Evolutionary conservation across 345 rosid genomes (phyloP).

Genomic region (Viola odorata): DNA sequence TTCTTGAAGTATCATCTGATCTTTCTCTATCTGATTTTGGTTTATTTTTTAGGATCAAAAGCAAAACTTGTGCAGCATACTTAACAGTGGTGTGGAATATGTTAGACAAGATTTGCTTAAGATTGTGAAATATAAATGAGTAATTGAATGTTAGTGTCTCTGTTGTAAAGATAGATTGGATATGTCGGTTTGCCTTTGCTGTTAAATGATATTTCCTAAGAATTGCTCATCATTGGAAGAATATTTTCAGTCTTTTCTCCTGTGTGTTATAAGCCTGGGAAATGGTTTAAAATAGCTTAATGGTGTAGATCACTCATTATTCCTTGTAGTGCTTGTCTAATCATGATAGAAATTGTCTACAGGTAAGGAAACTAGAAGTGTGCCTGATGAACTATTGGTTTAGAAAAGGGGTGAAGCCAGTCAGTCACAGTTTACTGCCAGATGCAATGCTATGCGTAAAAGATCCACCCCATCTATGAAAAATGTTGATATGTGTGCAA

Average conservation of each 20-base stretch:
- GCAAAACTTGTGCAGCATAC: too few relatives aligned
- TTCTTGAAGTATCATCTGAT: neutral
- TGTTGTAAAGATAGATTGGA: neutral
- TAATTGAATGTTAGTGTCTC: too few relatives aligned
- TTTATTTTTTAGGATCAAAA: neutral
- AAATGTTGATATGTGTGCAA: slow-evolving; percentile 14
- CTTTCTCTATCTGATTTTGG: neutral
- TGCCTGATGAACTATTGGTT: slow-evolving; percentile 51
- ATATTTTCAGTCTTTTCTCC: neutral
- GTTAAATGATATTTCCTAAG: neutral
- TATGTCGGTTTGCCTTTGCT: neutral
- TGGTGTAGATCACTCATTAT: neutral
- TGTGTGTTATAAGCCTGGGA: neutral
- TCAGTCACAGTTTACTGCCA: slow-evolving; percentile 48
- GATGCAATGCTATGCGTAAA: slow-evolving; percentile 57
- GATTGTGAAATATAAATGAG: too few relatives aligned
- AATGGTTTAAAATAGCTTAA: neutral
- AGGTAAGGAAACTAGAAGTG: slow-evolving; percentile 87
- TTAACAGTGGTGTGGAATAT: too few relatives aligned
- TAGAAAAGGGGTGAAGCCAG: slow-evolving; percentile 63
- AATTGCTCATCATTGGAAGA: neutral
- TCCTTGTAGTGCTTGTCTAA: slow-evolving; percentile 4
- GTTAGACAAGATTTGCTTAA: too few relatives aligned
- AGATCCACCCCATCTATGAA: slow-evolving; percentile 42
- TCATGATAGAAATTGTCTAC: slow-evolving; percentile 19